Evolutionary conservation across 805 yeast genomes (phyloP), one percentile per base, ranked within the genome.

Genomic region (Hanseniaspora occidentalis): DNA sequence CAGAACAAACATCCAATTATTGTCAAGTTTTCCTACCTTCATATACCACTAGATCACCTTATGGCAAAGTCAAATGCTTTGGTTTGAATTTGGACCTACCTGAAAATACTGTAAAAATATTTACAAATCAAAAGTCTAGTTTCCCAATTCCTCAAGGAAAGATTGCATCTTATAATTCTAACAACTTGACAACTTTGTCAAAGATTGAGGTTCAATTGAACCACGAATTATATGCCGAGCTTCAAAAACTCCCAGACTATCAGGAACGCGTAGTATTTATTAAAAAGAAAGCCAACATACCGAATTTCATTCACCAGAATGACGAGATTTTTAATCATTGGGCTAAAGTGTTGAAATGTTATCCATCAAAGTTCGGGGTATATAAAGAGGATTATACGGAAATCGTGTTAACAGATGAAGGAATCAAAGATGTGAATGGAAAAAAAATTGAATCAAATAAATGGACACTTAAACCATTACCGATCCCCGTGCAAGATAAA

Each of bases 191-290:
- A 54, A 6, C 47, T 47, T 17, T 33, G 19, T 18, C 14, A 18
- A 19, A 33, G 9, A 19, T 33, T 18, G 36, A 33, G 19, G 19
- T 19, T 6, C 23, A 33, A 33, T n/a, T 29, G 7, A 29, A 29
- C 4, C 37, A 42, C 1, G 31, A 40, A 14, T 36, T 58, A 13
- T 57, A 53, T 38, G 49, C 48, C 23, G 52, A 48, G 19, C 29
- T 57, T 10, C 39, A 39, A 26, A 31, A 39, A 14, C 35, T 52
- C 11, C 39, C 45, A 2, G 22, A 43, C 4, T 36, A 44, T 5
- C 29, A 41, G 3, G 52, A 56, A 11, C 43, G 48, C 20, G 25
- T 48, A 10, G 38, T 46, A 17, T 57, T 56, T 31, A 18, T 58
- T 6, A 42, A 41, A 7, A n/a, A 43, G 16, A 58, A 54, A 37